phyloP scores from a whole-genome alignment of 148 eudicot genomes.

The Agrostemma githago region DNA sequence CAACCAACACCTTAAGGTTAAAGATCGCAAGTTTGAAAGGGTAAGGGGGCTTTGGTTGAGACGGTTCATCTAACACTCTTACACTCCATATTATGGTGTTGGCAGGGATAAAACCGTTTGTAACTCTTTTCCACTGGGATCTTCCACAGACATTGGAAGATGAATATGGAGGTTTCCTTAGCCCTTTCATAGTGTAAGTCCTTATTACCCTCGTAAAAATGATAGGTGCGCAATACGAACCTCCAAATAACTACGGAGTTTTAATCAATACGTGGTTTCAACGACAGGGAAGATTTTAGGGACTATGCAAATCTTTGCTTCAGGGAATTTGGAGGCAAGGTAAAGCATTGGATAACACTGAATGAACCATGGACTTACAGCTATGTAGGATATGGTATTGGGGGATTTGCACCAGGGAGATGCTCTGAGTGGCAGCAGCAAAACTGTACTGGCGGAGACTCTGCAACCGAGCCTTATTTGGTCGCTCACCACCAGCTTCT shows the following conservation, averaged over 20 bases:
- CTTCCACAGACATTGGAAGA: constrained; percentile 44
- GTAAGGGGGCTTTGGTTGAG: no score
- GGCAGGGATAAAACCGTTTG: constrained; percentile 42
- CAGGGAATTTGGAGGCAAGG: constrained; percentile 40
- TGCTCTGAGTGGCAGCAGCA: constrained; percentile 26
- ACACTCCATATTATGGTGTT: background rate
- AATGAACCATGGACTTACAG: constrained; percentile 44
- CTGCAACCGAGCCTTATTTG: constrained; percentile 37
- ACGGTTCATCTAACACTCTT: no score
- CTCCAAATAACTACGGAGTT: background rate
- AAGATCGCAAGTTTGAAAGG: no score
- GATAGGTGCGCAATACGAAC: background rate
- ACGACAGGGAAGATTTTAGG: constrained; percentile 40
- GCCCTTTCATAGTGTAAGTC: constrained; percentile 38
- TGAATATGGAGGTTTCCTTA: constrained; percentile 45
- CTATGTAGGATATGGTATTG: constrained; percentile 18
- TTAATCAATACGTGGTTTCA: background rate
- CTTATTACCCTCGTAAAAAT: no score
- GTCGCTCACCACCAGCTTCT: constrained; percentile 48
- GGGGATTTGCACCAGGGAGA: constrained; percentile 33
- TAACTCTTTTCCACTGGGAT: constrained; percentile 51
- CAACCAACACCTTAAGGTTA: no score
- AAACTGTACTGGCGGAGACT: constrained; percentile 33
- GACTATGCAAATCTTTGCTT: constrained; percentile 49
- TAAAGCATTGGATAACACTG: constrained; percentile 55